phyloP scores from a whole-genome alignment of 2,329 filamentous ascomycete genomes.

The Penicillium sumatraense region DNA sequence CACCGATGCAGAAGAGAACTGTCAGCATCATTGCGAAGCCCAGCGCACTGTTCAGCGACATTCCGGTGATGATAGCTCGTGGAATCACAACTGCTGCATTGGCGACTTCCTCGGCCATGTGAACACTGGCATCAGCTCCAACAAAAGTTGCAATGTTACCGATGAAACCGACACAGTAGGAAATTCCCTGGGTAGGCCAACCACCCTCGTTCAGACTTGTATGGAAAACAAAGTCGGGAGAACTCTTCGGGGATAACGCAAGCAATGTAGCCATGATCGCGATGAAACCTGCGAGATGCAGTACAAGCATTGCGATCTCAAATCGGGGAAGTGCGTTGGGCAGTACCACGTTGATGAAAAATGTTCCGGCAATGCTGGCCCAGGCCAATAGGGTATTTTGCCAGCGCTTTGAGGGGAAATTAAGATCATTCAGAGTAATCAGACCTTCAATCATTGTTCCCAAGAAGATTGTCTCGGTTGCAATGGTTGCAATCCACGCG shows the following conservation, averaged over 20 bases:
- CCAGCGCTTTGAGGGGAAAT: slow-evolving; percentile 41
- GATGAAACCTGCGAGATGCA: slow-evolving; percentile 54
- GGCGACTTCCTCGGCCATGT: slow-evolving; percentile 46
- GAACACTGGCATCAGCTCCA: slow-evolving; percentile 32
- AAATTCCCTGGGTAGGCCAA: slow-evolving; percentile 39
- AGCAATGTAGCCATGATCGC: slow-evolving; percentile 44
- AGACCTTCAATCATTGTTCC: slow-evolving; percentile 49
- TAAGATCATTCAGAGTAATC: slow-evolving; percentile 42
- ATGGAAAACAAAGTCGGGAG: slow-evolving; percentile 37
- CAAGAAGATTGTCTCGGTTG: slow-evolving; percentile 47
- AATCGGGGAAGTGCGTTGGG: slow-evolving; percentile 48
- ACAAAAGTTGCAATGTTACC: slow-evolving; percentile 42
- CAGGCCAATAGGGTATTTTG: slow-evolving; percentile 49
- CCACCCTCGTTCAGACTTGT: slow-evolving; percentile 38
- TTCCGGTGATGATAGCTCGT: slow-evolving; percentile 39
- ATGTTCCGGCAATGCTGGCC: slow-evolving; percentile 41
- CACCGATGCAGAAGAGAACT: slow-evolving; percentile 41
- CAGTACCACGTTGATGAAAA: slow-evolving; percentile 49
- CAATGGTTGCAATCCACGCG: slow-evolving; percentile 50
- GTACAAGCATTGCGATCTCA: slow-evolving; percentile 47
- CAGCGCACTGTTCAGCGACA: slow-evolving; percentile 41
- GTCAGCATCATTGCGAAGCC: slow-evolving; percentile 43
- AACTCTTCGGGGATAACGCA: slow-evolving; percentile 33
- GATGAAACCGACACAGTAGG: slow-evolving; percentile 40
- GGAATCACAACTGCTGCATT: slow-evolving; percentile 43